phyloP scores from a whole-genome alignment of 352 stramenopile species.

The Phytophthora vignae region DNA sequence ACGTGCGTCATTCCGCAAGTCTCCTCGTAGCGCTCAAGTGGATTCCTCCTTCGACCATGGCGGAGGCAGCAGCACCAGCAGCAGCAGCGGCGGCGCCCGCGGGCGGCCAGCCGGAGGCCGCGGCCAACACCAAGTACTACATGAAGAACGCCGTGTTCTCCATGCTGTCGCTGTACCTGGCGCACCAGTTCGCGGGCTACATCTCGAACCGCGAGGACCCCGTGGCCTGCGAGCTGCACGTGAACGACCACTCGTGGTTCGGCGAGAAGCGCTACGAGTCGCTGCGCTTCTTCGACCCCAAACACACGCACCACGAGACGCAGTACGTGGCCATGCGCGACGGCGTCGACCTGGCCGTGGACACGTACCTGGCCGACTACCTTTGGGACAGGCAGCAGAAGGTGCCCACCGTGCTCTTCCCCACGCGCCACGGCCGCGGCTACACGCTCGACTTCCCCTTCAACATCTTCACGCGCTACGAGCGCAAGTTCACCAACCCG shows the following conservation, averaged over 20 bases:
- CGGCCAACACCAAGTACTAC: slow-evolving; percentile 66
- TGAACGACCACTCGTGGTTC: slow-evolving; percentile 86
- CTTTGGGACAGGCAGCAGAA: slow-evolving; percentile 64
- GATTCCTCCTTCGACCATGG: slow-evolving; percentile 28
- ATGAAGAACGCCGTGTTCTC: slow-evolving; percentile 82
- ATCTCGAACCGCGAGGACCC: slow-evolving; percentile 68
- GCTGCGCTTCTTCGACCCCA: slow-evolving; percentile 79
- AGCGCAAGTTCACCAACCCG: slow-evolving; percentile 83
- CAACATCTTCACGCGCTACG: slow-evolving; percentile 70
- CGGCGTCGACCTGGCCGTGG: slow-evolving; percentile 74
- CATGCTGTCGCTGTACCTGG: slow-evolving; percentile 75
- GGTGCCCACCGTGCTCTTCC: slow-evolving; percentile 74
- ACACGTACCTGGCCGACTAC: slow-evolving; percentile 78
- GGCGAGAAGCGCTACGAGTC: slow-evolving; percentile 70
- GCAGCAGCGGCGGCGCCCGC: slow-evolving; percentile 11
- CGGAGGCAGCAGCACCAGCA: slow-evolving; percentile 32
- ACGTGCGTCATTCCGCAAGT: slow-evolving; percentile 39
- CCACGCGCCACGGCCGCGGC: slow-evolving; percentile 80
- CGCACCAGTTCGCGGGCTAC: slow-evolving; percentile 63
- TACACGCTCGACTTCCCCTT: slow-evolving; percentile 87
- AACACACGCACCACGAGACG: slow-evolving; percentile 70
- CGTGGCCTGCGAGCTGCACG: slow-evolving; percentile 58
- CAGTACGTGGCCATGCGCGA: slow-evolving; percentile 82
- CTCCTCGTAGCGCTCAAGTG: slow-evolving; percentile 21
- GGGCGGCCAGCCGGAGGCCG: slow-evolving; percentile 29